These are phyloP conservation scores for Tolypocladium amazonense DNA, from an alignment of 2,329 filamentous ascomycete genomes.

Conservation along the genomic window DNA sequence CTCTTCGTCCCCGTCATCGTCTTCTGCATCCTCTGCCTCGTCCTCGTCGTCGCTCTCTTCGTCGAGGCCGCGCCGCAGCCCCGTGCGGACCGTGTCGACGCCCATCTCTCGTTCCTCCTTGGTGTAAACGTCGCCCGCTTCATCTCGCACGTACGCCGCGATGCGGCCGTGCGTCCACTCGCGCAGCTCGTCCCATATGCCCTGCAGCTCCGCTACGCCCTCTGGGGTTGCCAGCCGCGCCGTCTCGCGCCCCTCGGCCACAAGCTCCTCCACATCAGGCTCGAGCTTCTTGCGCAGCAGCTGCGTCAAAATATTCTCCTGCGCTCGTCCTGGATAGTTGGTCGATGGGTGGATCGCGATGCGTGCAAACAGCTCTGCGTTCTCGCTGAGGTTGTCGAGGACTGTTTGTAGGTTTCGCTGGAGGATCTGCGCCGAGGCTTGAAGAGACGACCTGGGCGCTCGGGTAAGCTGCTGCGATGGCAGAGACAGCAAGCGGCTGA, in stretches of 20 bases:
- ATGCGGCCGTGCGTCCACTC: constrained; percentile 30
- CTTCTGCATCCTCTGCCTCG: constrained; percentile 44
- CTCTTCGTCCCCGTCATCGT: constrained; percentile 9
- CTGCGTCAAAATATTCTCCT: constrained; percentile 54
- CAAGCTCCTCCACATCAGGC: constrained; percentile 63
- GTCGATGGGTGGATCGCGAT: constrained; percentile 68
- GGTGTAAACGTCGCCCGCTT: constrained; percentile 55
- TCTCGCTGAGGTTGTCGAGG: constrained; percentile 51
- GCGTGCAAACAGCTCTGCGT: constrained; percentile 56
- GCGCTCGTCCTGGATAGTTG: constrained; percentile 59
- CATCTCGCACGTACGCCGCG: constrained; percentile 28
- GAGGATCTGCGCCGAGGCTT: constrained; percentile 61
- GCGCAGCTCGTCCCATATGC: constrained; percentile 44
- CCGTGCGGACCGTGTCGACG: constrained; percentile 61
- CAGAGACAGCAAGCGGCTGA: not conserved
- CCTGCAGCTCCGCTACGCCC: constrained; percentile 31
- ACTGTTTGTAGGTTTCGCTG: constrained; percentile 59
- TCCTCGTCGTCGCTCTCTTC: constrained; percentile 44
- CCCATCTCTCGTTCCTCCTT: constrained; percentile 57
- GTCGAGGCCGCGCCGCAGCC: constrained; percentile 46
- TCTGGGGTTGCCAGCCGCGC: constrained; percentile 32
- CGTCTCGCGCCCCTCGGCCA: constrained; percentile 49
- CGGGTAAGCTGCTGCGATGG: not conserved
- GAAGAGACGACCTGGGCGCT: constrained; percentile 52
- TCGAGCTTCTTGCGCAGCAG: constrained; percentile 78